Base-by-base conservation (phyloP, 768 basidiomycete genomes). In the Boletus sp. region DNA sequence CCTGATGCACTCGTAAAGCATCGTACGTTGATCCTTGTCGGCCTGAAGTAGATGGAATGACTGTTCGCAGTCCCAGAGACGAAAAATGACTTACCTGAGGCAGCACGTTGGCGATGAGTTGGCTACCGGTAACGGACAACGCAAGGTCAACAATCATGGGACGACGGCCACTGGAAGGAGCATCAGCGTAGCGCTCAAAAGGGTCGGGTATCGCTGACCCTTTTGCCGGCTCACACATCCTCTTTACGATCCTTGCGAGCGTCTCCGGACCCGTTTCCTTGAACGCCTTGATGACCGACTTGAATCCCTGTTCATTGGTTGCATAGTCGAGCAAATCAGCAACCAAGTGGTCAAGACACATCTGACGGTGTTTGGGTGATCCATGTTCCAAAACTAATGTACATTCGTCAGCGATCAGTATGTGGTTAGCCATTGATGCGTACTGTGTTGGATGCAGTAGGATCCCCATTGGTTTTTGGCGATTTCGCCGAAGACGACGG, bases 381-480 rank as follows among this genome's bases (percentile, higher is more conserved):
- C 91, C 91, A 57, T 93, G 91, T 67, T 93, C 91, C 44, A 93
- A 77, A 57, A 93, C 90, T 93, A 42, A 34, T 25, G 17, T 29
- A 33, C 27, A 38, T 46, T 13, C 38, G 32, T 55, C 29, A 59
- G 55, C 42, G 48, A 40, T 37, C 53, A 10, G 41, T 14, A 55
- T 13, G 32, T n/a, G 23, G 30, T 25, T n/a, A 48, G 37, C 43
- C 34, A 7, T 21, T 17, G 38, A 52, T 10, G 71, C 89, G 52
- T 59, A 91, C 90, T 90, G 54, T 91, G 90, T 60, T 91, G 88
- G 27, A 92, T 78, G 66, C 90, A 92, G 62, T 91, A 93, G 1
- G 88, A 87, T 11, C 91, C 91, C 90, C 90, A 93, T 65, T 93
- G 90, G 56, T 83, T 93, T 74, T 89, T 91, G 19, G 86, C 77